Percentiles rank a stretch among this genome's conserved stretches.
Evolutionary conservation across 1,139 yeast genomes (phyloP).

Genomic region (Yamadazyma mexicana): DNA sequence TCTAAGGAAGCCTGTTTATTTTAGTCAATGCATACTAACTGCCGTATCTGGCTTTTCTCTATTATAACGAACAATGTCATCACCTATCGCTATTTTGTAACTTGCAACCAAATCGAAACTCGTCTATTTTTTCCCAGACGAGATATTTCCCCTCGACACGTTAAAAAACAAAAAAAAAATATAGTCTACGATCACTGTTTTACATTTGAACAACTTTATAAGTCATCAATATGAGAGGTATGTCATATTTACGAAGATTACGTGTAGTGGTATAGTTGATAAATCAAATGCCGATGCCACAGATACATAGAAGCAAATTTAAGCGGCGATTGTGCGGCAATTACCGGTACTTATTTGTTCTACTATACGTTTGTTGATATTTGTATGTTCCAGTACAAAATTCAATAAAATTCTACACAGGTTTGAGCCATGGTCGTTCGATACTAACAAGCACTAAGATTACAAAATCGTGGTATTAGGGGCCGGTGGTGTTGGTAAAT

Average conservation of each 20-base stretch:
- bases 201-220: background rate
- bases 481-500: constrained; percentile 56
- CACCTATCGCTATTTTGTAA: background rate
- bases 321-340: too few relatives aligned
- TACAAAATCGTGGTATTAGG: constrained; percentile 52
- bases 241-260: constrained; percentile 1
- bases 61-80: background rate
- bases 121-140: constrained; percentile 5
- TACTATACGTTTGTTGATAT: background rate
- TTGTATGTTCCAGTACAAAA: too few relatives aligned
- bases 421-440: background rate
- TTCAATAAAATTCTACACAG: too few relatives aligned
- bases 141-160: constrained; percentile 5
- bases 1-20: too few relatives aligned
- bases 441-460: constrained; percentile 22
- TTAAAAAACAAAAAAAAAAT: constrained; percentile 1
- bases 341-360: too few relatives aligned
- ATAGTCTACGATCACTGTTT: background rate
- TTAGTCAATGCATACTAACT: too few relatives aligned
- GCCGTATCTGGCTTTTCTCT: too few relatives aligned
- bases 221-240: constrained; percentile 12
- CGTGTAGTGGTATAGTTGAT: too few relatives aligned
- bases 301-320: too few relatives aligned
- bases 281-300: too few relatives aligned
- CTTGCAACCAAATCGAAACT: background rate